Percentiles rank a stretch among this genome's conserved stretches.
These are phyloP conservation scores for Seiridium cupressi DNA, from an alignment of 2,329 filamentous ascomycete species.

Conservation along the genomic window DNA sequence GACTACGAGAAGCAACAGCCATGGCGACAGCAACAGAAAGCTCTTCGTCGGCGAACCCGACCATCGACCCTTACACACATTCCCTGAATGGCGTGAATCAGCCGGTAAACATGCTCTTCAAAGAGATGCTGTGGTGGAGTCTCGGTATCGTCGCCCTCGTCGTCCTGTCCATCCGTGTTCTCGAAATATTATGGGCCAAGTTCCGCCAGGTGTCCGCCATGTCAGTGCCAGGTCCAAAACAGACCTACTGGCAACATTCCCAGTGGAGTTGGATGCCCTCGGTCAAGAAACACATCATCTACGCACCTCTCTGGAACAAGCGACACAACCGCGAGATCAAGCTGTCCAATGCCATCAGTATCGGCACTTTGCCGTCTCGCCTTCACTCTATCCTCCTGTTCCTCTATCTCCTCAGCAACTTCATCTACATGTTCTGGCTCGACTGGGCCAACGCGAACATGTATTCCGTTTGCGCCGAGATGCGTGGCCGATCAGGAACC, in stretches of 20 bases:
- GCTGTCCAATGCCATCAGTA: slow-evolving; percentile 53
- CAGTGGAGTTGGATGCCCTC: slow-evolving; percentile 61
- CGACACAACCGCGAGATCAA: slow-evolving; percentile 67
- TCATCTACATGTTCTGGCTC: slow-evolving; percentile 61
- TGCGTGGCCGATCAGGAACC: slow-evolving; percentile 82
- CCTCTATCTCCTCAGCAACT: slow-evolving; percentile 58
- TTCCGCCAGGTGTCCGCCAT: slow-evolving; percentile 60
- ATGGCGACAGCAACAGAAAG: slow-evolving; percentile 15
- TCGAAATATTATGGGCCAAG: slow-evolving; percentile 54
- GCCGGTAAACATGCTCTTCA: slow-evolving; percentile 54
- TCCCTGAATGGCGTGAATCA: slow-evolving; percentile 62
- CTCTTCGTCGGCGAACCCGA: slow-evolving; percentile 33
- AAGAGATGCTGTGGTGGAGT: slow-evolving; percentile 58
- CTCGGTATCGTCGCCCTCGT: slow-evolving; percentile 54
- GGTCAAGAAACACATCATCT: slow-evolving; percentile 61
- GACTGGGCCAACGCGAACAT: slow-evolving; percentile 57
- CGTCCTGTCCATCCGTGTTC: slow-evolving; percentile 51
- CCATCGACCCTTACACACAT: slow-evolving; percentile 55
- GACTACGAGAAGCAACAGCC: slow-evolving; percentile 18
- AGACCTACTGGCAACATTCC: slow-evolving; percentile 57
- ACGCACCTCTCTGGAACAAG: slow-evolving; percentile 63
- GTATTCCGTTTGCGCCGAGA: slow-evolving; percentile 71
- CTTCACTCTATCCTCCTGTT: slow-evolving; percentile 58
- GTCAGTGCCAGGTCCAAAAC: slow-evolving; percentile 48
- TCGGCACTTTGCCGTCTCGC: slow-evolving; percentile 64